Conservation (phyloP, 352 stramenopile species). For the Saprolegnia parasitica region DNA sequence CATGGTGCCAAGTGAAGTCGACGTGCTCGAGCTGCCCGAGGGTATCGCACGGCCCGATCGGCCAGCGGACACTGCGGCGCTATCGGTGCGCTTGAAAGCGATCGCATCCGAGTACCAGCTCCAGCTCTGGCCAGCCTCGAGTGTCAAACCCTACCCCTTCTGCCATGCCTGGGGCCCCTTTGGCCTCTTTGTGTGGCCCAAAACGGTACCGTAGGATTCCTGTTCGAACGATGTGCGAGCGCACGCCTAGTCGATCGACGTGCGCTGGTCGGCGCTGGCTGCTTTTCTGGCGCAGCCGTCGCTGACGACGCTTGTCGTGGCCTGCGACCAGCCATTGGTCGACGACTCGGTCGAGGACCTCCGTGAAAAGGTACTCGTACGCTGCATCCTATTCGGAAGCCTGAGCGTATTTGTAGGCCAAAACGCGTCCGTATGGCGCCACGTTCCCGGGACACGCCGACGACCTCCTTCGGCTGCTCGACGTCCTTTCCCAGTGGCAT, state of each 20-base stretch:
- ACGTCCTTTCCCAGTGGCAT: slow-evolving; percentile 31
- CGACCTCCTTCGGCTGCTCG: slow-evolving; percentile 30
- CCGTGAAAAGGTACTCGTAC: slow-evolving; percentile 25
- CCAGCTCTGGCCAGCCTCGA: slow-evolving; percentile 31
- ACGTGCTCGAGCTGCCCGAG: slow-evolving; percentile 8
- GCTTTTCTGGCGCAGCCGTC: slow-evolving; percentile 20
- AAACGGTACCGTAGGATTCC: slow-evolving; percentile 1
- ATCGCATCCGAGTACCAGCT: slow-evolving; percentile 33
- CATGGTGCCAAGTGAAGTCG: slow-evolving; percentile 29
- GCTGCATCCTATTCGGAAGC: neutral
- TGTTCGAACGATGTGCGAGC: neutral
- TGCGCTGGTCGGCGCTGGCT: slow-evolving; percentile 30
- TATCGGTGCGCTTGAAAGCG: neutral
- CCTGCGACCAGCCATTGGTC: slow-evolving; percentile 31
- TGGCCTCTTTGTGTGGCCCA: slow-evolving; percentile 30
- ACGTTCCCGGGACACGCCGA: slow-evolving; percentile 27
- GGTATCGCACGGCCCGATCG: neutral
- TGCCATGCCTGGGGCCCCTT: slow-evolving; percentile 30
- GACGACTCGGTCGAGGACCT: slow-evolving; percentile 30
- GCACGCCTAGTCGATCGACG: neutral
- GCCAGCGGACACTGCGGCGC: neutral
- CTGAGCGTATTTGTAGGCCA: neutral
- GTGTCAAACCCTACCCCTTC: slow-evolving; percentile 23
- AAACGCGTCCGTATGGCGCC: neutral
- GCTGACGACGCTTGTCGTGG: slow-evolving; percentile 27